phyloP scores from a whole-genome alignment of 306 rosid genomes.

The Sindora glabra region DNA sequence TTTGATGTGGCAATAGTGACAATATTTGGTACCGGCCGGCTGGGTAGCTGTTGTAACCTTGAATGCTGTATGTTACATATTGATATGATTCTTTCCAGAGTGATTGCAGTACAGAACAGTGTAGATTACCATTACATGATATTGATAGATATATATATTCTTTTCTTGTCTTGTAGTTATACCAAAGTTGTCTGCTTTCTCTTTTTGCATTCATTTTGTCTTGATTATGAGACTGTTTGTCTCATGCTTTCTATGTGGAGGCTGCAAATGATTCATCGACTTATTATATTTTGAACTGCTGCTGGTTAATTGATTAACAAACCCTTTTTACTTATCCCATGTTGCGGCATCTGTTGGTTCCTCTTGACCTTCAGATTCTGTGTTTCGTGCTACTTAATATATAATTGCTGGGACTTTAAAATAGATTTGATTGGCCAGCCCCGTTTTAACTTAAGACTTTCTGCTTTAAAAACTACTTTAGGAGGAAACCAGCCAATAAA shows the following conservation, averaged over 20 bases:
- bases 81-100: constrained; percentile 23
- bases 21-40: constrained; percentile 1
- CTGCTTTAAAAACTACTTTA: no score
- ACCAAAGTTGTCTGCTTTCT: not conserved
- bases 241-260: not conserved
- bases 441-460: no score
- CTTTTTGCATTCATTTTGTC: not conserved
- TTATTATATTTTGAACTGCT: no score
- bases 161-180: not conserved
- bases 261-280: no score
- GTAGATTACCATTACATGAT: constrained; percentile 17
- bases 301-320: no score
- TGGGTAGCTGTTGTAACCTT: constrained; percentile 10
- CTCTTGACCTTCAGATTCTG: no score
- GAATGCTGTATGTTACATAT: constrained; percentile 11
- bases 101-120: constrained; percentile 11
- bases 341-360: no score
- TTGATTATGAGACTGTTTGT: not conserved
- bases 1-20: constrained; percentile 33
- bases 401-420: no score
- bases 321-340: no score
- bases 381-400: no score
- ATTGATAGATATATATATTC: constrained; percentile 16
- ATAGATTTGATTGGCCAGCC: no score
- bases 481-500: no score